These are phyloP conservation scores for Rosa multiflora DNA, from an alignment of 306 rosid species.

Conservation along the genomic window DNA sequence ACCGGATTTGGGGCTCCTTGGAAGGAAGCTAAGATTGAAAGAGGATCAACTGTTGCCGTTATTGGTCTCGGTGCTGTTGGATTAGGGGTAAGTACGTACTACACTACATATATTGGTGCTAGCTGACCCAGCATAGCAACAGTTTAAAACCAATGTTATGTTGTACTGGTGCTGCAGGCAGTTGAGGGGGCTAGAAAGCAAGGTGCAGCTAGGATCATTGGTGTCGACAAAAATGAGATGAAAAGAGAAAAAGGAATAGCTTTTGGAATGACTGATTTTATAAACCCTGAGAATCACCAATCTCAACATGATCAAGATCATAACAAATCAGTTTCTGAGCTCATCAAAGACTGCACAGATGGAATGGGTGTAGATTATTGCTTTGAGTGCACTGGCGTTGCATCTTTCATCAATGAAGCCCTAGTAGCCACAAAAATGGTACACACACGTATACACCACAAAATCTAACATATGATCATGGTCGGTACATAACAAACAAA, in stretches of 20 bases:
- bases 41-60: conserved; percentile 34
- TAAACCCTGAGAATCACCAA: conserved; percentile 28
- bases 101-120: background rate
- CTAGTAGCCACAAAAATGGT: conserved; percentile 55
- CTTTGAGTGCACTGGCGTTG: conserved; percentile 49
- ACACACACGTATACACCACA: background rate
- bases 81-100: conserved; percentile 30
- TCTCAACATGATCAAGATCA: background rate
- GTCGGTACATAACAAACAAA: too few species aligned
- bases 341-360: conserved; percentile 36
- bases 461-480: background rate
- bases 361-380: conserved; percentile 66
- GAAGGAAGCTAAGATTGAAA: conserved; percentile 29
- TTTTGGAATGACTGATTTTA: conserved; percentile 50
- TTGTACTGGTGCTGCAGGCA: conserved; percentile 3
- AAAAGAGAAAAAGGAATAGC: conserved; percentile 39
- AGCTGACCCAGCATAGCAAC: background rate
- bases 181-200: conserved; percentile 37
- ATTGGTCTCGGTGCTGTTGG: conserved; percentile 48
- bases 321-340: conserved; percentile 34
- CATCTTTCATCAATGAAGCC: conserved; percentile 36
- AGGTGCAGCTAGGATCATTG: conserved; percentile 49
- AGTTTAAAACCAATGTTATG: background rate
- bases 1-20: conserved; percentile 43
- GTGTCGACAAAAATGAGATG: conserved; percentile 47